Evolutionary conservation across 805 yeast genomes (phyloP).

Genomic region (Candida koratica): DNA sequence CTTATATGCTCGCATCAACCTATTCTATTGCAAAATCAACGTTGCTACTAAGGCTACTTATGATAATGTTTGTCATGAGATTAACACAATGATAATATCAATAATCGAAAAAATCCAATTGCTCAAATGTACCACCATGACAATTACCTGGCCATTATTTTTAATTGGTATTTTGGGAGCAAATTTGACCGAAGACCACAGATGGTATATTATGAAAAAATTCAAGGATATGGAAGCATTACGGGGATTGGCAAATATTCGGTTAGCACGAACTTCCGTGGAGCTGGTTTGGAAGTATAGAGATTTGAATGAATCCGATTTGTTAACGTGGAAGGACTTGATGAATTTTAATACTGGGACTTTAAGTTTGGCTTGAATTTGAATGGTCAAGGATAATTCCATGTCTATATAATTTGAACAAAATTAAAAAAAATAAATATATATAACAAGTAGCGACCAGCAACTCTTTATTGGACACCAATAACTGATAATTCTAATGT

Average conservation of each 20-base stretch:
- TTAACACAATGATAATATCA: slow-evolving; percentile 18
- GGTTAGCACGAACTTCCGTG: slow-evolving; percentile 32
- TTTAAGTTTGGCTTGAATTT: slow-evolving; percentile 35
- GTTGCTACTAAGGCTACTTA: slow-evolving; percentile 7
- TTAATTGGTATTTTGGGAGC: slow-evolving; percentile 33
- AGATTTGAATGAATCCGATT: slow-evolving; percentile 24
- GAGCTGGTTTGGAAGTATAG: slow-evolving; percentile 39
- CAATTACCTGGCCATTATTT: slow-evolving; percentile 41
- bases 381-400: too few relatives aligned
- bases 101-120: slow-evolving; percentile 21
- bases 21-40: slow-evolving; percentile 12
- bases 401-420: too few relatives aligned
- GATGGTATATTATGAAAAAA: slow-evolving; percentile 37
- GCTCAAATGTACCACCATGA: slow-evolving; percentile 22
- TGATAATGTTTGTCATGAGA: slow-evolving; percentile 17
- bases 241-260: slow-evolving; percentile 36
- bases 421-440: too few relatives aligned
- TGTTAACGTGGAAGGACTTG: slow-evolving; percentile 34
- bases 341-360: slow-evolving; percentile 31
- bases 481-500: slow-evolving; percentile 88
- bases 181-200: slow-evolving; percentile 24
- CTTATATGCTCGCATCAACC: slow-evolving; percentile 32
- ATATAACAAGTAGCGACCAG: not conserved
- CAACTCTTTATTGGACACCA: slow-evolving; percentile 62
- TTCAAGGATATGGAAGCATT: slow-evolving; percentile 31